Conservation (phyloP, 345 rosid species). For the Leavenworthia alabamica region DNA sequence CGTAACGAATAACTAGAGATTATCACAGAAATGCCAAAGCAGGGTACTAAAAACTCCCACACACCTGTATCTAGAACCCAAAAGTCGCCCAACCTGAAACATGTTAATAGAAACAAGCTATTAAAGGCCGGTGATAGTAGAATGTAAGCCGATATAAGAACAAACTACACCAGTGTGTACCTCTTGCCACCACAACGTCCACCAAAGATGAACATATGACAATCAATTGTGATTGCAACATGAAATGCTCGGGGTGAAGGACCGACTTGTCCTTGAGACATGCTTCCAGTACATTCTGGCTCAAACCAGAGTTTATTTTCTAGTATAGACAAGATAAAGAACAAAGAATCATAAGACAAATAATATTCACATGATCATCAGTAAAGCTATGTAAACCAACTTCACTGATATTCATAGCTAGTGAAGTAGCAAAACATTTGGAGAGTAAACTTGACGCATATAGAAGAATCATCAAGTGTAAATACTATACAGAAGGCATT, state of each 20-base stretch:
- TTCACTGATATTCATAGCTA: neutral
- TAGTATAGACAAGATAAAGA: conserved; percentile 26
- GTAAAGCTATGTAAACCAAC: conserved; percentile 3
- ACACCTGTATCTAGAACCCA: conserved; percentile 98
- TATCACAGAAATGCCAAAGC: neutral
- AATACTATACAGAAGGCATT: too few species aligned
- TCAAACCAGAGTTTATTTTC: conserved; percentile 87
- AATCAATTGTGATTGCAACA: conserved; percentile 83
- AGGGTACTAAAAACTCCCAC: neutral
- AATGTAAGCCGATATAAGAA: neutral
- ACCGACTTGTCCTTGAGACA: conserved; percentile 75
- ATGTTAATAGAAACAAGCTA: neutral
- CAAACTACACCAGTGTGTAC: conserved; percentile 31
- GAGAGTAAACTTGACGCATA: too few species aligned
- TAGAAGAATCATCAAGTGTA: neutral
- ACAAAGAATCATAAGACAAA: neutral
- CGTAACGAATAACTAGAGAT: neutral
- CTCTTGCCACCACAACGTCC: conserved; percentile 78
- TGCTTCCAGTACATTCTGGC: conserved; percentile 86
- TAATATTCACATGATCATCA: too few species aligned
- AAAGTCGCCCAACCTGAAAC: conserved; percentile 86
- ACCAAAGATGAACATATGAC: conserved; percentile 94
- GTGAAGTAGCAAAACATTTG: too few species aligned
- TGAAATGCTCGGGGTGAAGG: conserved; percentile 92
- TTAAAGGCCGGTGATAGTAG: neutral